These are phyloP conservation scores for Deinandra increscens DNA, from an alignment of 129 eudicot genomes.

Conservation along the genomic window DNA sequence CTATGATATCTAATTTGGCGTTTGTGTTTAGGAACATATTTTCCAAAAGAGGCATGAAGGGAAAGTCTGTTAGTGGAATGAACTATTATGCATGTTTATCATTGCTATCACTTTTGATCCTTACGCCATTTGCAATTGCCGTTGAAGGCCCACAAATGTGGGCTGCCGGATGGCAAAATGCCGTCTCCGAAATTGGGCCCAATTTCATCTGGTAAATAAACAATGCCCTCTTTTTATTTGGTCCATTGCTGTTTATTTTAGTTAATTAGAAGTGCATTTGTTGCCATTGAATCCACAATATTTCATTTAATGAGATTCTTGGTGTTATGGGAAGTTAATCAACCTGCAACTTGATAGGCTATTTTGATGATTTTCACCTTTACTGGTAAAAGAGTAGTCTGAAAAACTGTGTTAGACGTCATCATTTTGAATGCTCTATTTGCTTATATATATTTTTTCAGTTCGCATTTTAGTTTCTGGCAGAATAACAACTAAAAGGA, in stretches of 20 bases:
- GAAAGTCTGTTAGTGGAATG: constrained; percentile 68
- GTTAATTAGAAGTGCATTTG: constrained; percentile 12
- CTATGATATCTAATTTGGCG: constrained; percentile 71
- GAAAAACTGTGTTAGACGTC: neutral
- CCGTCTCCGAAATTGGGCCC: constrained; percentile 64
- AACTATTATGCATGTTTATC: constrained; percentile 72
- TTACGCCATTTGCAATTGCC: constrained; percentile 75
- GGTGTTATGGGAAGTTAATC: too few species aligned
- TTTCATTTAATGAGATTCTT: too few species aligned
- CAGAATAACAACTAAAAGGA: constrained; percentile 1
- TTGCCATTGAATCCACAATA: neutral
- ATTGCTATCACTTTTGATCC: constrained; percentile 61
- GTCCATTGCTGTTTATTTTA: neutral
- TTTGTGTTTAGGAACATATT: constrained; percentile 71
- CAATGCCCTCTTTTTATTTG: neutral
- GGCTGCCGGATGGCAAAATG: constrained; percentile 79
- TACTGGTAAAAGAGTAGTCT: neutral
- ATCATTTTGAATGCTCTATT: neutral
- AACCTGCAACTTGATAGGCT: neutral
- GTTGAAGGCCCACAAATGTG: constrained; percentile 81
- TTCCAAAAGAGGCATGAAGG: constrained; percentile 70
- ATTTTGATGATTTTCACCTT: neutral
- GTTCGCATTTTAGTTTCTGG: neutral
- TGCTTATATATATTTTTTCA: neutral
- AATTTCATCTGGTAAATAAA: constrained; percentile 54